A percentile compares a stretch with the other conserved stretches of the same genome.
Evolutionary conservation across 768 basidiomycete genomes (phyloP).

Genomic region (Dioszegia crocea): DNA sequence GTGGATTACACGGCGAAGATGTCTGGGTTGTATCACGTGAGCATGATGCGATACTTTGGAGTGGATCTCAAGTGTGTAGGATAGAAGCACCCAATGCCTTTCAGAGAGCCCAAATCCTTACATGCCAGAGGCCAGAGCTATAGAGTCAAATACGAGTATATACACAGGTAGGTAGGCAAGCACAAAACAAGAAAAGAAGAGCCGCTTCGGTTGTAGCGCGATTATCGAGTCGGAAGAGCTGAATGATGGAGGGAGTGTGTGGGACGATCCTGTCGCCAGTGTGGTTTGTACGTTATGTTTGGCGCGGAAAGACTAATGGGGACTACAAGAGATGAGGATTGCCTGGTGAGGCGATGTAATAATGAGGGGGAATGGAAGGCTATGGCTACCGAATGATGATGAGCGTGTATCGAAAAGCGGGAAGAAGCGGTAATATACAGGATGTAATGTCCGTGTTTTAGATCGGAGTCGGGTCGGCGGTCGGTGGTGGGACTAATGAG

Average conservation of each 20-base stretch:
- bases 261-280: too few species aligned
- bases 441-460: background rate
- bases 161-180: background rate
- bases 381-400: background rate
- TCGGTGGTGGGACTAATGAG: slow-evolving; percentile 12
- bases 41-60: background rate
- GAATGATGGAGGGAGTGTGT: too few species aligned
- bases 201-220: too few species aligned
- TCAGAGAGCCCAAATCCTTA: too few species aligned
- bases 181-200: too few species aligned
- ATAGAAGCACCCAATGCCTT: background rate
- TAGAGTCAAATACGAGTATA: background rate
- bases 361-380: background rate
- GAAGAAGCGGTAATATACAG: background rate
- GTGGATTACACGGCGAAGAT: too few species aligned
- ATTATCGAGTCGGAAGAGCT: too few species aligned
- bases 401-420: background rate
- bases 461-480: too few species aligned
- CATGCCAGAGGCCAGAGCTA: background rate
- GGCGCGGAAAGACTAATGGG: too few species aligned
- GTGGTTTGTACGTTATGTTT: too few species aligned
- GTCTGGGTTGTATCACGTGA: background rate
- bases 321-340: too few species aligned
- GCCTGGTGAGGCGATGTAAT: background rate
- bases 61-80: too few species aligned